Conservation (phyloP, 2,329 filamentous ascomycete genomes). For the Pseudocercospora fijiensis region DNA sequence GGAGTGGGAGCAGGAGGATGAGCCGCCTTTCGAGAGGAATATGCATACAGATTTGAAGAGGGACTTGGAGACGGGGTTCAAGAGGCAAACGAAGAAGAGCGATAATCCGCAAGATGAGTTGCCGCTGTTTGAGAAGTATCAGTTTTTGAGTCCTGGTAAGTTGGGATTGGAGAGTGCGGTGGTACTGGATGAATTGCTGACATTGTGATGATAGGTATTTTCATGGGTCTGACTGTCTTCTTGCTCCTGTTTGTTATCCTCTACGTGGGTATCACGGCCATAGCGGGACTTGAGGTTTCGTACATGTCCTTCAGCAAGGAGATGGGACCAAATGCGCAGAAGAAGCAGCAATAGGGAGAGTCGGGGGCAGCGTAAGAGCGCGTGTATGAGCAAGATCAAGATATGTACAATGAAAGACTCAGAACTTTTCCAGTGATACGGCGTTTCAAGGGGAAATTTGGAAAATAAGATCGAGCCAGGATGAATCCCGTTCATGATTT, state of each 20-base stretch:
- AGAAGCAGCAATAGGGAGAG: slow-evolving; percentile 64
- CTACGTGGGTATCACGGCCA: slow-evolving; percentile 71
- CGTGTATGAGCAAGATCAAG: background rate
- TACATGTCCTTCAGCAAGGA: slow-evolving; percentile 98
- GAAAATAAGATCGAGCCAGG: no score
- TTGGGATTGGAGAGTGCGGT: slow-evolving; percentile 16
- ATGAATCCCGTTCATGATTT: no score
- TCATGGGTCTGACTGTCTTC: slow-evolving; percentile 75
- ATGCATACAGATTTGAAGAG: slow-evolving; percentile 75
- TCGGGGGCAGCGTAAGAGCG: background rate
- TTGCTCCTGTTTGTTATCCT: slow-evolving; percentile 63
- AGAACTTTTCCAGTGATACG: background rate
- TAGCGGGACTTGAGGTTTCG: slow-evolving; percentile 79
- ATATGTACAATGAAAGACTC: background rate
- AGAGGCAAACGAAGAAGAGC: slow-evolving; percentile 32
- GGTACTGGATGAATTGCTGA: background rate
- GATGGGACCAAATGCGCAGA: slow-evolving; percentile 83
- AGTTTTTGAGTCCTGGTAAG: slow-evolving; percentile 86
- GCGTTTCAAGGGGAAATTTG: background rate
- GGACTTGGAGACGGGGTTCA: slow-evolving; percentile 48
- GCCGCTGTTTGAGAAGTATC: slow-evolving; percentile 84
- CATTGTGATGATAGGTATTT: slow-evolving; percentile 63
- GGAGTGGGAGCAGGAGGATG: slow-evolving; percentile 64
- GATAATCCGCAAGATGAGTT: slow-evolving; percentile 40
- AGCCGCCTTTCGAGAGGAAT: slow-evolving; percentile 55